phyloP scores from a whole-genome alignment of 371 early-diverging fungal genomes.

The Chytridiales sp. region DNA sequence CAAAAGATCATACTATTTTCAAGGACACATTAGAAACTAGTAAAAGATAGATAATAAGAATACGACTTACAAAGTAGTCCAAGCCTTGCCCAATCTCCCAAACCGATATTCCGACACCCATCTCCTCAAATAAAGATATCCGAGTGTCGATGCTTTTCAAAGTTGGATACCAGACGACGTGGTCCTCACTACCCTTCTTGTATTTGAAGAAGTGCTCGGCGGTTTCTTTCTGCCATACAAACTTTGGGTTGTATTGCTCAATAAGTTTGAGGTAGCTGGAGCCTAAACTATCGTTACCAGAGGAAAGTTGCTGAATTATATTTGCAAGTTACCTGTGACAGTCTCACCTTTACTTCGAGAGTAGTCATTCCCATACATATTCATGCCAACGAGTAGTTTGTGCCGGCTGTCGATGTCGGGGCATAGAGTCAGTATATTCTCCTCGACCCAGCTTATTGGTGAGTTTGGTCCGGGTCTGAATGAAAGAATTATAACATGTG shows the following conservation, averaged over 20 bases:
- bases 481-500: constrained; percentile 6
- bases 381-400: constrained; percentile 56
- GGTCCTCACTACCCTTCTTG: constrained; percentile 33
- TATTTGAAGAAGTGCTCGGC: constrained; percentile 53
- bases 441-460: constrained; percentile 58
- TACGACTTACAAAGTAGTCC: constrained; percentile 65
- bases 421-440: constrained; percentile 47
- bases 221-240: constrained; percentile 49
- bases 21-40: no score
- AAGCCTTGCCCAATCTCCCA: constrained; percentile 72
- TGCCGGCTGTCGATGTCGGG: constrained; percentile 37
- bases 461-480: constrained; percentile 53
- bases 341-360: constrained; percentile 29
- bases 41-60: no score
- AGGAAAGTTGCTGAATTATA: constrained; percentile 1
- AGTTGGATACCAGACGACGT: constrained; percentile 56
- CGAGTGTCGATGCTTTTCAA: constrained; percentile 53
- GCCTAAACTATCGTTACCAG: neutral
- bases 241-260: constrained; percentile 21
- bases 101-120: constrained; percentile 56
- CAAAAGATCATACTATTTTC: no score
- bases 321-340: constrained; percentile 38
- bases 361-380: constrained; percentile 61
- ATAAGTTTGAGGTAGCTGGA: constrained; percentile 36
- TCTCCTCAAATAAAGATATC: constrained; percentile 53